Percentiles rank a stretch among this genome's conserved stretches.
phyloP scores from a whole-genome alignment of 2,329 filamentous ascomycete genomes.

The Metarhizium anisopliae region DNA sequence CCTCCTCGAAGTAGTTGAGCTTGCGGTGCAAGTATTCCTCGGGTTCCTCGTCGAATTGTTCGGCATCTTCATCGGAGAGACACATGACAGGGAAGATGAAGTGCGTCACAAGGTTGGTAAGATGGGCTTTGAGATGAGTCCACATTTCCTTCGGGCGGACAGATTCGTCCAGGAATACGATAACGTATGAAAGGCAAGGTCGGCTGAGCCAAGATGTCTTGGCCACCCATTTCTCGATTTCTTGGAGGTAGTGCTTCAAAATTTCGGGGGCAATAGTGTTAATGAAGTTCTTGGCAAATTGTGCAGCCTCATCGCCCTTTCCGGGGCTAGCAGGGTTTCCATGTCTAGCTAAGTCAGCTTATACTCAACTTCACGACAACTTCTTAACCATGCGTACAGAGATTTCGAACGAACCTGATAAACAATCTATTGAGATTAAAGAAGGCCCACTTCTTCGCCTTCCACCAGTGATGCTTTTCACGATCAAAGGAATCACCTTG shows the following conservation, averaged over 20 bases:
- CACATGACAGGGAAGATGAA: constrained; percentile 94
- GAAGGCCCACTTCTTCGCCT: constrained; percentile 99
- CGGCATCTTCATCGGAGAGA: constrained; percentile 82
- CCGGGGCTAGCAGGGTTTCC: constrained; percentile 74
- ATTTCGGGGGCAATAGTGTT: constrained; percentile 91
- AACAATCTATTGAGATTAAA: constrained; percentile 95
- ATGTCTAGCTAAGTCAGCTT: constrained; percentile 48
- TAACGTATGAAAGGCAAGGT: constrained; percentile 83
- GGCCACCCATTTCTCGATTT: constrained; percentile 96
- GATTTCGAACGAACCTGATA: constrained; percentile 54
- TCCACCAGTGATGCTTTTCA: constrained; percentile 97
- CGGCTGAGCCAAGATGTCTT: constrained; percentile 94
- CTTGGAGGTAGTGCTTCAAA: constrained; percentile 83
- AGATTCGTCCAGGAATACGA: constrained; percentile 94
- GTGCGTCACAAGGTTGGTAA: constrained; percentile 87
- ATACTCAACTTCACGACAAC: not conserved
- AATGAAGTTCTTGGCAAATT: constrained; percentile 86
- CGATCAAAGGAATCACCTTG: constrained; percentile 77
- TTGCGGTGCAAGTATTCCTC: constrained; percentile 96
- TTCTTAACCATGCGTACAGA: not conserved
- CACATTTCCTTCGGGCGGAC: constrained; percentile 97
- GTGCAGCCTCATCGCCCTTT: constrained; percentile 65
- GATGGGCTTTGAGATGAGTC: constrained; percentile 84
- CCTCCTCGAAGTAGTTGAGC: constrained; percentile 95
- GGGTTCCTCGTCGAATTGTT: constrained; percentile 88